phyloP scores from a whole-genome alignment of 306 rosid species.

The Argentina anserina region DNA sequence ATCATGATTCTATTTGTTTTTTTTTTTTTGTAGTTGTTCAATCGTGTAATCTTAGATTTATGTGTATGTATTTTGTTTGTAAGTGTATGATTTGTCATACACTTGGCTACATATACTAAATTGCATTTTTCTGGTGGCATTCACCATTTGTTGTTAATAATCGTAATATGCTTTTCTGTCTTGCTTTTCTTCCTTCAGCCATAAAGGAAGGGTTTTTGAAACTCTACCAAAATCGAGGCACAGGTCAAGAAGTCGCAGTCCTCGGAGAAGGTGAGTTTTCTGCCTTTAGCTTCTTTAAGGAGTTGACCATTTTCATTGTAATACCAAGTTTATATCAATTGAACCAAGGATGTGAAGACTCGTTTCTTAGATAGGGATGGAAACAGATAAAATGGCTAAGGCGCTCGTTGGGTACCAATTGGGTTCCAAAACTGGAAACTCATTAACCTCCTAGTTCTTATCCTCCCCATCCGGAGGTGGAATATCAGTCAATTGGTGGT shows the following conservation, averaged over 20 bases:
- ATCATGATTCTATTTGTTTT: background rate
- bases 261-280: conserved; percentile 50
- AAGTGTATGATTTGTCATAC: background rate
- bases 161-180: background rate
- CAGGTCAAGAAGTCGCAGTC: conserved; percentile 82
- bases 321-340: background rate
- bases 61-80: background rate
- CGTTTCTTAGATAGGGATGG: background rate
- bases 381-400: background rate
- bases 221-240: conserved; percentile 41
- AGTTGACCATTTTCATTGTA: background rate
- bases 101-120: background rate
- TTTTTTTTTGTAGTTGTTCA: background rate
- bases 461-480: background rate
- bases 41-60: background rate
- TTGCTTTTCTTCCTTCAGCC: conserved; percentile 28
- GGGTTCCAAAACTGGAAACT: background rate
- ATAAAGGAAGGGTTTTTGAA: conserved; percentile 78
- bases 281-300: background rate
- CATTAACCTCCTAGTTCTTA: background rate
- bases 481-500: background rate
- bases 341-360: background rate
- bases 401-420: background rate
- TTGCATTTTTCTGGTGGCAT: background rate
- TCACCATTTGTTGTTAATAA: background rate